These are phyloP conservation scores for Daedaleopsis sinensis DNA, from an alignment of 768 basidiomycete species.

Conservation along the genomic window DNA sequence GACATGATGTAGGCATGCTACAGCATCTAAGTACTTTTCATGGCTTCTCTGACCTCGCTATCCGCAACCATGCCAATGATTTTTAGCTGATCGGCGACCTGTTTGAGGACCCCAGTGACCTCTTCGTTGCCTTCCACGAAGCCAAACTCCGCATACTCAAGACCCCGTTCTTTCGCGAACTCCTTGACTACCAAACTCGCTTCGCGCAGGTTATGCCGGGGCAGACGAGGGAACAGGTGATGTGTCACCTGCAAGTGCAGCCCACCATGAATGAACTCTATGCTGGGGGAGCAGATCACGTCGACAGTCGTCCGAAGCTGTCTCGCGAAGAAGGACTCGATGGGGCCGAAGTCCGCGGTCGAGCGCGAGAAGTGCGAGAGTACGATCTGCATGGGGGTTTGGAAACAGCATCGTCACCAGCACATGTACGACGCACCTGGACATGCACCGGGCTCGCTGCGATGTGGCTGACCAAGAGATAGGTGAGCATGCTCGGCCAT, in stretches of 20 bases:
- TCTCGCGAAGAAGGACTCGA: conserved; percentile 90
- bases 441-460: conserved; percentile 91
- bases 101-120: conserved; percentile 78
- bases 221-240: conserved; percentile 94
- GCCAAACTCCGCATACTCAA: conserved; percentile 90
- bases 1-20: neutral
- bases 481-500: conserved; percentile 70
- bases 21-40: conserved; percentile 37
- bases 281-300: conserved; percentile 81
- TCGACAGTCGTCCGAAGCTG: conserved; percentile 98
- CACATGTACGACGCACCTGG: conserved; percentile 55
- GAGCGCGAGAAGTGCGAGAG: conserved; percentile 98
- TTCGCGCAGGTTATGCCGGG: conserved; percentile 86
- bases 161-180: conserved; percentile 82
- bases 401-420: too few relatives aligned
- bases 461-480: conserved; percentile 83
- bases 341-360: conserved; percentile 86
- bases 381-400: conserved; percentile 63
- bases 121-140: conserved; percentile 86
- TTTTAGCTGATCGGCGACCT: conserved; percentile 87
- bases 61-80: conserved; percentile 83
- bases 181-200: conserved; percentile 86
- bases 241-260: conserved; percentile 97
- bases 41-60: conserved; percentile 66
- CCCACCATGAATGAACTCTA: conserved; percentile 95